A percentile compares a stretch with the other conserved stretches of the same genome.
These are phyloP conservation scores for Alternaria longipes DNA, from an alignment of 2,329 filamentous ascomycete species.

Conservation along the genomic window DNA sequence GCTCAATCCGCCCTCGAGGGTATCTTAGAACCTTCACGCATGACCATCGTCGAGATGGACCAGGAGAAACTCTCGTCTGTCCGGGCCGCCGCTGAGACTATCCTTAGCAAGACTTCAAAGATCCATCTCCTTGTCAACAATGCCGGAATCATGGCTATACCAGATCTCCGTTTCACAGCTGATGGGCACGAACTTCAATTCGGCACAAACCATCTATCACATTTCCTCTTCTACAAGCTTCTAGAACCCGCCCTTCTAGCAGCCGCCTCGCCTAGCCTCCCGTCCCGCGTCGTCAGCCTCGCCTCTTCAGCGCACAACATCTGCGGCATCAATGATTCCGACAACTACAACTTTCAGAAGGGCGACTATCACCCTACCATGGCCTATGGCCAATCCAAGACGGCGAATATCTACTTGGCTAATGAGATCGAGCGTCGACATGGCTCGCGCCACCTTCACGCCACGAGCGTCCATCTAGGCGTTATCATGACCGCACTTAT, in stretches of 20 bases:
- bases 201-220: conserved; percentile 59
- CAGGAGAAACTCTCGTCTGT: conserved; percentile 31
- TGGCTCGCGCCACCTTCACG: conserved; percentile 56
- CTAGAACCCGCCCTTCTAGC: conserved; percentile 53
- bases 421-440: conserved; percentile 62
- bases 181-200: conserved; percentile 52
- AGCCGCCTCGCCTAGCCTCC: conserved; percentile 50
- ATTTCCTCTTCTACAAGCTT: conserved; percentile 57
- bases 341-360: conserved; percentile 53
- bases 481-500: conserved; percentile 52
- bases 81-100: conserved; percentile 27
- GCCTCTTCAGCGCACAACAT: conserved; percentile 56
- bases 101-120: conserved; percentile 27
- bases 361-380: conserved; percentile 48
- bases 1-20: conserved; percentile 31
- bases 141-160: conserved; percentile 57
- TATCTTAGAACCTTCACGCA: conserved; percentile 30
- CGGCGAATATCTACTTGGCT: conserved; percentile 61
- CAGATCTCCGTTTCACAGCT: conserved; percentile 44
- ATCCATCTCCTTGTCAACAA: conserved; percentile 57
- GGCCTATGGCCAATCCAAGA: conserved; percentile 61
- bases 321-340: conserved; percentile 41
- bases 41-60: conserved; percentile 50
- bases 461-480: conserved; percentile 59
- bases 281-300: conserved; percentile 60